Base-by-base conservation (phyloP, 306 rosid species). In the Gillenia trifoliata region DNA sequence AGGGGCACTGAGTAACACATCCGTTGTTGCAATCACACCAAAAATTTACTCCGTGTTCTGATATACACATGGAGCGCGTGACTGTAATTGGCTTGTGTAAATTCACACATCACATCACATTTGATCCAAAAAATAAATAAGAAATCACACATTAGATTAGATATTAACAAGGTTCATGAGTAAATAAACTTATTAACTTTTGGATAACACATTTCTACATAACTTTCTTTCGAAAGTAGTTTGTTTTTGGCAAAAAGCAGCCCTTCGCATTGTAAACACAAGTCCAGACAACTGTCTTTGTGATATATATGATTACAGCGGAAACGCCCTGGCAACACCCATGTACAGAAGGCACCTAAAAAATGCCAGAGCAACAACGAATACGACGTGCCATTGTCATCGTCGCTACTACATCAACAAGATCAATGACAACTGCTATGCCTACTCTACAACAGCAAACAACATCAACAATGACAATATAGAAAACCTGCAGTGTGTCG, bases 401-500 rank as follows among this genome's bases (percentile, higher is more conserved):
- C 49, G 16, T 20, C 69, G 4, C 43, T 29, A 29, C 59, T 10
- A 31, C 11, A 12, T 38, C 68, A 34, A 25, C 57, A 43, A 72
- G 43, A 72, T 41, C 45, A 12, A 41, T 15, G 59, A 41, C 29
- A 43, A 49, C 49, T 25, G 50, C 52, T 41, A 30, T 12, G 36
- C 12, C 68, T 33, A 62, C 29, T n/a, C 85, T 62, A 70, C 70
- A 57, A 67, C 71, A n/a, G 30, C 8, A 20, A 61, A 64, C 29
- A 40, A 36, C 20, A 30, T 33, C 29, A 28, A 33, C 31, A n/a
- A 19, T 41, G 33, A 31, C 60, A 12, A 47, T 31, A 33, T 43
- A 41, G n/a, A 66, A 66, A 17, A 36, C 70, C 65, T 66, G 52
- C 29, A 30, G 45, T 52, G 68, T 34, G 77, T 75, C 52, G 80